phyloP scores from a whole-genome alignment of 495 filamentous ascomycete species.

The Articulospora tetracladia region DNA sequence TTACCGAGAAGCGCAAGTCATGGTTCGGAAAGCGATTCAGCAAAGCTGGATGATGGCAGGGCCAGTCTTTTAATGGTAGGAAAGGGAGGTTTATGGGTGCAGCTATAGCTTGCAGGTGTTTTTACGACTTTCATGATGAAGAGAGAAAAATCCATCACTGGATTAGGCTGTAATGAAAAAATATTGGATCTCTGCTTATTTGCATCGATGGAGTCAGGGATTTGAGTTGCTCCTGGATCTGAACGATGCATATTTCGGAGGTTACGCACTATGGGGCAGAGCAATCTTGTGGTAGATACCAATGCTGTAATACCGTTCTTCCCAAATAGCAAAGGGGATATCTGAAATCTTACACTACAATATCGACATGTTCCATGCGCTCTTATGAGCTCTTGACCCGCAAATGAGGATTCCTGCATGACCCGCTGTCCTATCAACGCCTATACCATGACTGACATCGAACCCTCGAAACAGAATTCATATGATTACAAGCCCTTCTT shows the following conservation, averaged over 20 bases:
- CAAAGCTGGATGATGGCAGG: slow-evolving; percentile 42
- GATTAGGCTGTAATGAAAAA: slow-evolving; percentile 8
- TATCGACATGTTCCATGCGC: too few relatives aligned
- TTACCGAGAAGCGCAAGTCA: slow-evolving; percentile 72
- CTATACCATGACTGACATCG: neutral
- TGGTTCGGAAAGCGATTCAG: slow-evolving; percentile 85
- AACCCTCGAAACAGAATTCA: neutral
- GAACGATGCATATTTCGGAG: neutral
- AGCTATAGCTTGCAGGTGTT: neutral
- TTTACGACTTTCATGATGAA: slow-evolving; percentile 16
- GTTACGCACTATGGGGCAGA: neutral
- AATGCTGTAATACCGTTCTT: neutral
- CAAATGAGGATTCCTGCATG: neutral
- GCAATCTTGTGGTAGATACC: neutral
- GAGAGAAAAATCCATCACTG: neutral
- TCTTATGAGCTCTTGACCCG: neutral
- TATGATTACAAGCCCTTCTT: neutral
- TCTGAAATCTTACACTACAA: too few relatives aligned
- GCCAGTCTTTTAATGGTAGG: neutral
- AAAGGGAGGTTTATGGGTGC: neutral
- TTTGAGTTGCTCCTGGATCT: slow-evolving; percentile 6
- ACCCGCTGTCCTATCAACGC: neutral
- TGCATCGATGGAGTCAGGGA: slow-evolving; percentile 17
- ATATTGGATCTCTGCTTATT: slow-evolving; percentile 11
- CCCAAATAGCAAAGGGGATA: neutral